A percentile compares a stretch with the other conserved stretches of the same genome.
Conservation (phyloP, 108 stramenopile genomes). For the Pseudonitzschia multiseries region DNA sequence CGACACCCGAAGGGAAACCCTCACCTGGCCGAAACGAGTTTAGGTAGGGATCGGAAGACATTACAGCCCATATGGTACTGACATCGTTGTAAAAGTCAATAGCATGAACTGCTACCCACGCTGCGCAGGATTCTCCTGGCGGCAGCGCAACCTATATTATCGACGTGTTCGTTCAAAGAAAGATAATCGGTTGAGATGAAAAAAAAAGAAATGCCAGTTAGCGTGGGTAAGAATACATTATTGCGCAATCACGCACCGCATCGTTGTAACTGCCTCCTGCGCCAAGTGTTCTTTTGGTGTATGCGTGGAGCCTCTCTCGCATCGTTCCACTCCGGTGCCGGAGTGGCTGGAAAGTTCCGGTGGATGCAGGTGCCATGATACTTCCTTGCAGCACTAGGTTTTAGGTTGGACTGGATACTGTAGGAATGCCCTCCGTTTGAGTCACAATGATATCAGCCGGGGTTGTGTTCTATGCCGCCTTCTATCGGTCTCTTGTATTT, state of each 20-base stretch:
- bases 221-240: neutral
- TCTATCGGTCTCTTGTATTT: too few species aligned
- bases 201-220: neutral
- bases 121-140: slow-evolving; percentile 88
- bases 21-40: slow-evolving; percentile 88
- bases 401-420: too few species aligned
- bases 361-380: slow-evolving; percentile 38
- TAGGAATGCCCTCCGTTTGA: too few species aligned
- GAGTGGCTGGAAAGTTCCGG: slow-evolving; percentile 84
- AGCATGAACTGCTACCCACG: slow-evolving; percentile 91
- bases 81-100: slow-evolving; percentile 94
- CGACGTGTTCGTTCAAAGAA: neutral
- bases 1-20: slow-evolving; percentile 87
- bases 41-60: slow-evolving; percentile 86
- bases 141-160: slow-evolving; percentile 67
- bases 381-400: neutral
- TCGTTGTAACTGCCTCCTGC: slow-evolving; percentile 86
- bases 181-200: slow-evolving; percentile 2
- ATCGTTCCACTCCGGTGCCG: slow-evolving; percentile 82
- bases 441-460: too few species aligned
- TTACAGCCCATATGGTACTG: slow-evolving; percentile 87
- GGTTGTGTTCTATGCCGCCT: too few species aligned
- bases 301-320: slow-evolving; percentile 81
- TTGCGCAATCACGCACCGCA: slow-evolving; percentile 60
- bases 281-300: slow-evolving; percentile 87